Evolutionary conservation across 192 early-diverging fungal species (phyloP), one percentile per base, ranked within the genome.

Genomic region (Linnemannia zychae): DNA sequence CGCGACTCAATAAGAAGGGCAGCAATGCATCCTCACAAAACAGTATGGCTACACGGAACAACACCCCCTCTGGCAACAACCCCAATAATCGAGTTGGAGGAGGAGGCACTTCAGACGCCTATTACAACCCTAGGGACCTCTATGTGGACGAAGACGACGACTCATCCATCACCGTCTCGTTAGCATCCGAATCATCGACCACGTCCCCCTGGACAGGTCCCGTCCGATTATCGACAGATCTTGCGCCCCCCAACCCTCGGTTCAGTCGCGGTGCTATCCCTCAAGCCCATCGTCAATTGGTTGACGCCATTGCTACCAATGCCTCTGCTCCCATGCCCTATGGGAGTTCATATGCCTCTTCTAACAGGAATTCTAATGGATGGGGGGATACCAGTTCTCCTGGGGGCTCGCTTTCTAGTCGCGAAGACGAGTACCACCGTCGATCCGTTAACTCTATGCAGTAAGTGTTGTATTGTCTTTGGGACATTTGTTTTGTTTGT

Each of bases 401-500:
- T 15, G 83, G 83, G 6, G 83, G 83, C 17, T 85, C 78, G 16
- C 38, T 79, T 9, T 85, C 83, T 2, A 79, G 83, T 40, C 77
- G 74, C 0, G 83, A 79, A 0, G 82, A 79, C 28, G 81, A 83
- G 47, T 33, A 67, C 50, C 74, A 79, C 18, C 72, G 77, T 37
- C 77, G 83, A 47, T 85, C 83, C n/a, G 83, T 79, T 36, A 85
- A 85, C 38, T 85, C 83, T 2, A 85, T 85, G 83, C 83, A 85
- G 77, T 83, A 74, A 37, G 80, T 68, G n/a, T n/a, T n/a, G n/a
- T n/a, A 6, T 1, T 49, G 0, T 60, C 72, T 5, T 44, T 18
- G 31, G 11, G 11, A 68, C 34, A n/a, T 53, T 60, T 33, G 22
- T 74, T 66, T 44, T 63, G 3, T n/a, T 57, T 44, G 13, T 52